These are phyloP conservation scores for Pseudozyma sp. DNA, from an alignment of 1,284 basidiomycete species.

Conservation along the genomic window DNA sequence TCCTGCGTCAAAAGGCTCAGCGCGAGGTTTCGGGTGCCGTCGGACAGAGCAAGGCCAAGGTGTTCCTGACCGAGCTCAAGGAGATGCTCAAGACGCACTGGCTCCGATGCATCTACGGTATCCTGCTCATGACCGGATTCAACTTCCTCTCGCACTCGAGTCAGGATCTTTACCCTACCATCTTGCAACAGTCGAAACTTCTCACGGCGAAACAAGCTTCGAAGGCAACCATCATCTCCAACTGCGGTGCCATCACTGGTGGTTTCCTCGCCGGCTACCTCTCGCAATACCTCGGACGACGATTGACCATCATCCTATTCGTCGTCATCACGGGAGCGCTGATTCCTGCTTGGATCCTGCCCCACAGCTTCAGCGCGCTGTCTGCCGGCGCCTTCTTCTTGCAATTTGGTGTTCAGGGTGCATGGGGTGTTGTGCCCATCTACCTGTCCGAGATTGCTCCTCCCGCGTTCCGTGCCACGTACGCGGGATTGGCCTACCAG, in stretches of 20 bases:
- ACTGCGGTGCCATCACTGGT: conserved; percentile 81
- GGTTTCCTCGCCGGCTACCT: conserved; percentile 81
- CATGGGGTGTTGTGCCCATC: conserved; percentile 78
- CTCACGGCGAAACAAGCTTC: conserved; percentile 75
- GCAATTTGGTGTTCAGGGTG: conserved; percentile 70
- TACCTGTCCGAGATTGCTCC: conserved; percentile 90
- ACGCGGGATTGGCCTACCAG: conserved; percentile 91
- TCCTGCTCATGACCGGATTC: conserved; percentile 74
- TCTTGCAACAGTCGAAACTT: conserved; percentile 59
- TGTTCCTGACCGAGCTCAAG: conserved; percentile 79
- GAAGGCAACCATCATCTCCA: conserved; percentile 89
- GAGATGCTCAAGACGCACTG: conserved; percentile 86
- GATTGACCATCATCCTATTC: conserved; percentile 83
- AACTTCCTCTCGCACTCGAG: conserved; percentile 81
- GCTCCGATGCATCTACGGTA: conserved; percentile 84
- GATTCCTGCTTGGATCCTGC: conserved; percentile 69
- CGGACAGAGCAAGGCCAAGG: conserved; percentile 70
- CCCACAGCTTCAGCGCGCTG: conserved; percentile 67
- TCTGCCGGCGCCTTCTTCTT: conserved; percentile 72
- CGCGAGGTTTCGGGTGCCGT: conserved; percentile 58
- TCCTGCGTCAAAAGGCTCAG: conserved; percentile 71
- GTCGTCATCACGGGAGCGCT: conserved; percentile 54
- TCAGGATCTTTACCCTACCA: conserved; percentile 65
- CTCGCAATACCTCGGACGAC: conserved; percentile 87
- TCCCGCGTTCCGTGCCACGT: conserved; percentile 90